Conservation (phyloP, 805 yeast species). For the Ogataea wickerhamii region DNA sequence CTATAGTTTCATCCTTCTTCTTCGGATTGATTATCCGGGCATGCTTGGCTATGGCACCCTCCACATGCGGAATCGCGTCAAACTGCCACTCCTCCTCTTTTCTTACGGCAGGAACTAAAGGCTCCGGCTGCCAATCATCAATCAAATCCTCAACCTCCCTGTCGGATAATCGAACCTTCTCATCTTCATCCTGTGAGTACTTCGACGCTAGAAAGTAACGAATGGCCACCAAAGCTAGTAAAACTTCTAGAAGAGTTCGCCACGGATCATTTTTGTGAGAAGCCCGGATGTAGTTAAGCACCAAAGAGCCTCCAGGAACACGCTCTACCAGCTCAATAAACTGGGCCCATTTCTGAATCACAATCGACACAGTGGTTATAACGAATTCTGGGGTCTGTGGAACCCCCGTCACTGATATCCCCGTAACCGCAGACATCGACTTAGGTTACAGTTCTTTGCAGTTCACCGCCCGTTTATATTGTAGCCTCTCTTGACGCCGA, state of each 20-base stretch:
- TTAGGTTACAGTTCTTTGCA: too few species aligned
- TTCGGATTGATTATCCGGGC: conserved; percentile 32
- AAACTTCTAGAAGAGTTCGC: conserved; percentile 76
- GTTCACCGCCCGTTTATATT: too few species aligned
- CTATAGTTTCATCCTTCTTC: conserved; percentile 20
- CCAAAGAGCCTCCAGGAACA: conserved; percentile 55
- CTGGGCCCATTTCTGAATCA: conserved; percentile 25
- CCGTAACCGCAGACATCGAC: conserved; percentile 17
- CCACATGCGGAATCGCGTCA: conserved; percentile 57
- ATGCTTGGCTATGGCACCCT: conserved; percentile 48
- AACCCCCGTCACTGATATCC: conserved; percentile 9
- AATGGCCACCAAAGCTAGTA: conserved; percentile 75
- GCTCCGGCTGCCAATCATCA: conserved; percentile 91
- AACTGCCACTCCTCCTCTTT: conserved; percentile 59
- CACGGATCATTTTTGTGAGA: conserved; percentile 94
- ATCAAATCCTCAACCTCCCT: conserved; percentile 77
- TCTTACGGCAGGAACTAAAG: conserved; percentile 57
- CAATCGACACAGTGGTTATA: conserved; percentile 25
- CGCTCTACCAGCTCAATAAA: conserved; percentile 20
- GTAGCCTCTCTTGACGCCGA: too few species aligned
- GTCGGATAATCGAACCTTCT: conserved; percentile 55
- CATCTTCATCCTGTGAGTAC: conserved; percentile 70
- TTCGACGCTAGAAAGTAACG: conserved; percentile 77
- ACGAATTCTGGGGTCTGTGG: conserved; percentile 25
- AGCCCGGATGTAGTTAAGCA: conserved; percentile 69